phyloP scores from a whole-genome alignment of 768 basidiomycete genomes.

The Xerocomus brunneocitrinus region DNA sequence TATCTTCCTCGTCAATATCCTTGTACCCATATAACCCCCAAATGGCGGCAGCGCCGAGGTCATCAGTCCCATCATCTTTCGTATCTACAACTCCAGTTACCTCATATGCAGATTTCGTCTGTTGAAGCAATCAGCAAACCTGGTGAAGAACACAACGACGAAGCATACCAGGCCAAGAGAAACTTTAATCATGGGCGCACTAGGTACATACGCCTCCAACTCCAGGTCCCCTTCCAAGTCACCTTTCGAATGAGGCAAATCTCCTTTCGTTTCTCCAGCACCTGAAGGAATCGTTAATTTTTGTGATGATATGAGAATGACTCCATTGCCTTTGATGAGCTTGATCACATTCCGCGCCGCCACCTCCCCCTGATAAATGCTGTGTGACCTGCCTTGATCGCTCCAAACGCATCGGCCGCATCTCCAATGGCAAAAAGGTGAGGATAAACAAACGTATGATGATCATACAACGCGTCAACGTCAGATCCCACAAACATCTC shows the following conservation, averaged over 20 bases:
- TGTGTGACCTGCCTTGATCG: constrained; percentile 18
- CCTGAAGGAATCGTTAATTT: background rate
- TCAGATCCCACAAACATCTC: background rate
- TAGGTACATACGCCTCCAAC: constrained; percentile 38
- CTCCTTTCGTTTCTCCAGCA: background rate
- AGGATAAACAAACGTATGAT: background rate
- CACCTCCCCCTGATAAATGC: too few relatives aligned
- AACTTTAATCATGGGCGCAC: constrained; percentile 32
- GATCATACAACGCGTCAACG: background rate
- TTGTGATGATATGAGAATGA: background rate
- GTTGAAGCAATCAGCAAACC: too few relatives aligned
- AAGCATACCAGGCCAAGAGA: too few relatives aligned
- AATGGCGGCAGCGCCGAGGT: constrained; percentile 43
- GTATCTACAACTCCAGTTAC: constrained; percentile 41
- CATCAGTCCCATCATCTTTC: constrained; percentile 41
- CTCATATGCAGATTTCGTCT: constrained; percentile 37
- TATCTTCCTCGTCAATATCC: constrained; percentile 28
- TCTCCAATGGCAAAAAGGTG: constrained; percentile 36
- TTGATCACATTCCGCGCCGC: too few relatives aligned
- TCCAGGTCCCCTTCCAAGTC: constrained; percentile 7
- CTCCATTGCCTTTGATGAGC: background rate
- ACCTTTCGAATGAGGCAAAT: background rate
- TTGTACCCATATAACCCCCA: constrained; percentile 46
- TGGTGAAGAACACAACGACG: too few relatives aligned
- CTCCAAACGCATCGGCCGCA: constrained; percentile 60